phyloP scores from a whole-genome alignment of 495 filamentous ascomycete genomes.

The Pseudotulostoma volvatum region DNA sequence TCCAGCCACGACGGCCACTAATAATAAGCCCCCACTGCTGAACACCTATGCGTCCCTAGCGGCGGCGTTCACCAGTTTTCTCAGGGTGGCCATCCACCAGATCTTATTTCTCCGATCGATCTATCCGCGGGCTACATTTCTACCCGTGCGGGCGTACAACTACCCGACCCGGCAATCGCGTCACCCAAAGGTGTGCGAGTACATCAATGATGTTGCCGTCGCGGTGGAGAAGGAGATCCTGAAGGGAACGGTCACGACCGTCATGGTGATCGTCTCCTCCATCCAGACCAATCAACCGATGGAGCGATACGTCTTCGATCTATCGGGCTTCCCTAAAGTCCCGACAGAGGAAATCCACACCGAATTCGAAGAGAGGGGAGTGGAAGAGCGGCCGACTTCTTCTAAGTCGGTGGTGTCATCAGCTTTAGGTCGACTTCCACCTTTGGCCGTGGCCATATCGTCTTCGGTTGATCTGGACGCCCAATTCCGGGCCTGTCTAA shows the following conservation, averaged over 20 bases:
- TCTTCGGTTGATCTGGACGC: slow-evolving; percentile 48
- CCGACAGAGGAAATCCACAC: slow-evolving; percentile 33
- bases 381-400: slow-evolving; percentile 29
- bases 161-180: slow-evolving; percentile 77
- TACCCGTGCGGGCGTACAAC: slow-evolving; percentile 71
- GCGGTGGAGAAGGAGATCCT: slow-evolving; percentile 60
- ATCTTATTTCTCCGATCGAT: slow-evolving; percentile 76
- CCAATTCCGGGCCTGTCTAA: slow-evolving; percentile 48
- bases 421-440: no score
- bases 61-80: slow-evolving; percentile 48
- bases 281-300: slow-evolving; percentile 36
- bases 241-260: slow-evolving; percentile 48
- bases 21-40: no score
- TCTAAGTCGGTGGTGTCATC: slow-evolving; percentile 25
- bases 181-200: slow-evolving; percentile 79
- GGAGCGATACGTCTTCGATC: slow-evolving; percentile 80
- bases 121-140: slow-evolving; percentile 69
- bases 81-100: slow-evolving; percentile 80
- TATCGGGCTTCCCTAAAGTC: slow-evolving; percentile 54
- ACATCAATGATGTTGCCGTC: slow-evolving; percentile 71
- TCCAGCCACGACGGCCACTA: no score
- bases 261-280: slow-evolving; percentile 63
- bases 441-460: slow-evolving; percentile 18
- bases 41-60: slow-evolving; percentile 31
- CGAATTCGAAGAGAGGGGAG: slow-evolving; percentile 32